Base-by-base conservation (phyloP, 1,284 basidiomycete species). In the Boletus subluridellus region DNA sequence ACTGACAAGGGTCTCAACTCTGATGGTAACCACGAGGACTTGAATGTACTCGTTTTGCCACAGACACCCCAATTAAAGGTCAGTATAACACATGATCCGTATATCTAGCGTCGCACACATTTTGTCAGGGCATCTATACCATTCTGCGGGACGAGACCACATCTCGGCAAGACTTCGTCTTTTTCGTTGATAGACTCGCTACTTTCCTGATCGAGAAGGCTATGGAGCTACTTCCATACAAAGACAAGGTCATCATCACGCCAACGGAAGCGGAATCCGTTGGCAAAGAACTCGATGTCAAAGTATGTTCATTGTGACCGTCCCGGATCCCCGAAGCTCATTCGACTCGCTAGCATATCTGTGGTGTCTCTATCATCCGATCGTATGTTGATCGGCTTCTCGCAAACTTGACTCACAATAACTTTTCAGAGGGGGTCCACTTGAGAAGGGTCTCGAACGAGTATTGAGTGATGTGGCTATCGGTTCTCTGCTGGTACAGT, bases 401-500 rank as follows among this genome's bases (percentile, higher is more conserved):
- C 42, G 41, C 14, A 49, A 52, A 46, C 17, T 42, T 56, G n/a
- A 63, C 60, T 62, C 46, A 66, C 15, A 51, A n/a, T 49, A 6
- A 45, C 21, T 48, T 49, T 51, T 58, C 62, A 92, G 89, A 38
- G 95, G 95, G 9, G 92, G 93, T 4, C 91, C 93, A 2, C 82
- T 98, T 34, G 92, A 96, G 70, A 87, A 88, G 51, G 95, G 96
- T n/a, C 86, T 98, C 24, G 82, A 88, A 39, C 80, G 95, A 30
- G 94, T 96, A 6, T 84, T 98, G 55, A 88, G 90, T 48, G 90
- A 97, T 66, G 90, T 93, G 3, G 85, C 90, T 0, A 81, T 98
- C 24, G 96, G 96, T 34, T 92, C 92, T 1, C 78, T 98, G 47
- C 82, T 98, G 38, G 93, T 99, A 54, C 93, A 98, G 73, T 92